Conservation (phyloP, 2,329 filamentous ascomycete genomes). For the Orbilia quercus region DNA sequence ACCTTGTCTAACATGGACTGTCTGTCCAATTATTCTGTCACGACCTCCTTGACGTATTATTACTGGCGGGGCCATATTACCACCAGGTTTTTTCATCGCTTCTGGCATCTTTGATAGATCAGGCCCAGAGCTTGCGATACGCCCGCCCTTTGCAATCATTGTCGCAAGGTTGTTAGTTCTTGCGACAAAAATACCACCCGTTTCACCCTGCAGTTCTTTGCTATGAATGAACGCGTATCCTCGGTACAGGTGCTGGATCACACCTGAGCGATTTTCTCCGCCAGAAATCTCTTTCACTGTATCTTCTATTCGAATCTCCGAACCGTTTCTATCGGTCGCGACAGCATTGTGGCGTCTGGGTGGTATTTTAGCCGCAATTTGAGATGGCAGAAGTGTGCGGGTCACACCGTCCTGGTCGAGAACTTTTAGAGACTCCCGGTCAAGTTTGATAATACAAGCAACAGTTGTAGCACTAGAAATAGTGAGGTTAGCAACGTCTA, state of each 20-base stretch:
- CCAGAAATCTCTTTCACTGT: slow-evolving; percentile 84
- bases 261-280: slow-evolving; percentile 85
- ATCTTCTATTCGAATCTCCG: slow-evolving; percentile 90
- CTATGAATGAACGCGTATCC: slow-evolving; percentile 93
- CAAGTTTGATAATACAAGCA: slow-evolving; percentile 92
- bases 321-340: slow-evolving; percentile 90
- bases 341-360: slow-evolving; percentile 80
- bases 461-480: slow-evolving; percentile 78
- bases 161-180: slow-evolving; percentile 87
- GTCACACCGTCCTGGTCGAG: slow-evolving; percentile 89
- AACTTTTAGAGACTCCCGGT: slow-evolving; percentile 88
- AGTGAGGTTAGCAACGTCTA: slow-evolving; percentile 59
- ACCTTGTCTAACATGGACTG: slow-evolving; percentile 86
- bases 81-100: slow-evolving; percentile 74
- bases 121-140: slow-evolving; percentile 75
- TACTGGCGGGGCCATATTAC: slow-evolving; percentile 73
- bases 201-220: slow-evolving; percentile 79
- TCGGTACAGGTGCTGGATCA: slow-evolving; percentile 92
- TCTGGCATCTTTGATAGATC: slow-evolving; percentile 92
- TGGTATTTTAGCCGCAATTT: slow-evolving; percentile 88
- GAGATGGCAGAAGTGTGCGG: slow-evolving; percentile 85
- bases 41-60: slow-evolving; percentile 70
- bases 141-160: slow-evolving; percentile 91
- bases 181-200: slow-evolving; percentile 88
- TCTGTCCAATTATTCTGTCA: slow-evolving; percentile 88